These are phyloP conservation scores for Herpetospermum pedunculosum DNA, from an alignment of 306 rosid genomes.

Conservation along the genomic window DNA sequence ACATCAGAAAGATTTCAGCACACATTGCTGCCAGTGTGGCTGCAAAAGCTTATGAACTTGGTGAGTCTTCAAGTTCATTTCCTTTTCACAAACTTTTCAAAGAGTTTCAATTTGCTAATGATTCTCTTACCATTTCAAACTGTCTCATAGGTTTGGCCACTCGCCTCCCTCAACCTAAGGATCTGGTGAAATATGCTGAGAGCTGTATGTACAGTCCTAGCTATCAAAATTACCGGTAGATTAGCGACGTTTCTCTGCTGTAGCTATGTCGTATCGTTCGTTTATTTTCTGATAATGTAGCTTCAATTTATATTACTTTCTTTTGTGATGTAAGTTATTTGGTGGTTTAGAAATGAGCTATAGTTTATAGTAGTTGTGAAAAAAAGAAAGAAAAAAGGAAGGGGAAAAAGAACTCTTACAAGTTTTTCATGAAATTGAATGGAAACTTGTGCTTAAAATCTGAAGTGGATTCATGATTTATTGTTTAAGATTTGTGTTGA, in stretches of 20 bases:
- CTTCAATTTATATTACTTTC: neutral
- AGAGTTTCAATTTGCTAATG: neutral
- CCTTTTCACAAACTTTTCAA: neutral
- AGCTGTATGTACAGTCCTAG: constrained; percentile 82
- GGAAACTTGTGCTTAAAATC: neutral
- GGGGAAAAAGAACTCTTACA: neutral
- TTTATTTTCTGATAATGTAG: neutral
- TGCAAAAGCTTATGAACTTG: constrained; percentile 82
- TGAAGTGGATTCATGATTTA: neutral
- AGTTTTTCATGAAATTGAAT: constrained; percentile 3
- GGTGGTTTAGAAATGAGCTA: neutral
- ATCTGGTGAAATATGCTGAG: constrained; percentile 72
- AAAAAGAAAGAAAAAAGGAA: neutral
- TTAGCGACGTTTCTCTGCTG: neutral
- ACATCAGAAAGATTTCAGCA: constrained; percentile 93
- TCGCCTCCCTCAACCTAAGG: constrained; percentile 75
- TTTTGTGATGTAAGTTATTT: neutral
- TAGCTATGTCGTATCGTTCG: neutral
- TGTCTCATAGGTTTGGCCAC: constrained; percentile 70
- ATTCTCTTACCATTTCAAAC: neutral
- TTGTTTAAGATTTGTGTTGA: neutral
- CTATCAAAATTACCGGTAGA: constrained; percentile 62
- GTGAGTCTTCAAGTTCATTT: constrained; percentile 25
- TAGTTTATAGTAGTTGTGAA: neutral
- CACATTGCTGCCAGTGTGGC: constrained; percentile 85